Evolutionary conservation across 1,284 basidiomycete species (phyloP).

Genomic region (Leucoagaricus sp.): DNA sequence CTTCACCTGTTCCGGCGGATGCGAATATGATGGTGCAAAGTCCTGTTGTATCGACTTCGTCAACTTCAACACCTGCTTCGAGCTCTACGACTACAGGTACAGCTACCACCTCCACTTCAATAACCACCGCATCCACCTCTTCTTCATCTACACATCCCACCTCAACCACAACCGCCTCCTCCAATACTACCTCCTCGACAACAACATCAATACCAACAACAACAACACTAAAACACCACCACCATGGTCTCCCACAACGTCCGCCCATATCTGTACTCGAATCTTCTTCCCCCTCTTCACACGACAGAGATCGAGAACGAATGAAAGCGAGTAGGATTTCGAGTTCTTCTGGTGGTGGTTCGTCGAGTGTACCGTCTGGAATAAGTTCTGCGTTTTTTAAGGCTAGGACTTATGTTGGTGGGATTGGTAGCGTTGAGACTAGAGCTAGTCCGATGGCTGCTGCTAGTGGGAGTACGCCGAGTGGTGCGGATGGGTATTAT

Average conservation of each 20-base stretch:
- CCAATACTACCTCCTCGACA: not conserved
- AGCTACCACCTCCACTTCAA: not conserved
- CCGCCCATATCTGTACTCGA: slow-evolving; percentile 1
- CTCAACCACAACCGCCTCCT: not conserved
- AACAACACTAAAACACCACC: not conserved
- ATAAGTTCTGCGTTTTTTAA: slow-evolving; percentile 1
- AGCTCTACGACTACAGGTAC: not conserved
- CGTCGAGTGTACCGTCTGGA: too few species aligned
- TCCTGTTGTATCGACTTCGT: not conserved
- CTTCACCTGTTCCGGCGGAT: not conserved
- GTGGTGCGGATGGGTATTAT: slow-evolving; percentile 8
- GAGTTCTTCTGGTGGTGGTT: not conserved
- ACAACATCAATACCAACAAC: not conserved
- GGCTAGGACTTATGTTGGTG: not conserved
- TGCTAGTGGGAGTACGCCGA: not conserved
- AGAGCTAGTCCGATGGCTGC: slow-evolving; percentile 13
- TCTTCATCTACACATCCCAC: not conserved
- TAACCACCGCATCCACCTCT: slow-evolving; percentile 2
- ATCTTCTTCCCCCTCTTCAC: not conserved
- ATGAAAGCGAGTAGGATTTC: slow-evolving; percentile 10
- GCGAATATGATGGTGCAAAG: not conserved
- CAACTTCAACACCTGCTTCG: not conserved
- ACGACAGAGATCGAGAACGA: not conserved
- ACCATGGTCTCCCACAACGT: slow-evolving; percentile 10
- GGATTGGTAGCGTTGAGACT: not conserved